Evolutionary conservation across 495 filamentous ascomycete species (phyloP).

Genomic region (Antarctomyces pellizariae): DNA sequence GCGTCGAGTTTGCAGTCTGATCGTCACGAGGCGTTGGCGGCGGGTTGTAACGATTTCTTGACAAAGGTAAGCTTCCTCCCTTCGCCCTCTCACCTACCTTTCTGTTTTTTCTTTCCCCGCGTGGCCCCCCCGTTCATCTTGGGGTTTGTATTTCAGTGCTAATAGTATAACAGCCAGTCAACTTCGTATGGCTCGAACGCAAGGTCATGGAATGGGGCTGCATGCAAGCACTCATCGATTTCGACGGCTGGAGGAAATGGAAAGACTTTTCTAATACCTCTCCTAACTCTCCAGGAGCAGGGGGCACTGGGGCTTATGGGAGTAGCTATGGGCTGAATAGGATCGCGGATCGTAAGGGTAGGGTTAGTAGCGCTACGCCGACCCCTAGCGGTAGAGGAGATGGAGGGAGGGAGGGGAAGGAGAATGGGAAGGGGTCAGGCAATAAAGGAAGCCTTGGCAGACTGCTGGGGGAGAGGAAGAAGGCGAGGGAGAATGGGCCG

Average conservation of each 20-base stretch:
- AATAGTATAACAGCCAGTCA: slow-evolving; percentile 47
- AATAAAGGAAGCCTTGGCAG: background rate
- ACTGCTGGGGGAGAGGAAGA: background rate
- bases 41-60: slow-evolving; percentile 93
- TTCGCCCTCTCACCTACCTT: background rate
- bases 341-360: background rate
- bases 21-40: slow-evolving; percentile 80
- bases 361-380: background rate
- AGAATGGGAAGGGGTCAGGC: slow-evolving; percentile 3
- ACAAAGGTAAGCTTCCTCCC: slow-evolving; percentile 51
- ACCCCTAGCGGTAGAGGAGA: background rate
- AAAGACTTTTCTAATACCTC: slow-evolving; percentile 54
- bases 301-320: no score
- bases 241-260: slow-evolving; percentile 95
- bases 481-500: background rate
- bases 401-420: no score
- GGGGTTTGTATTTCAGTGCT: slow-evolving; percentile 1
- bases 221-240: slow-evolving; percentile 97
- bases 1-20: slow-evolving; percentile 85
- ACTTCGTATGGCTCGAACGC: slow-evolving; percentile 89
- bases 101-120: slow-evolving; percentile 2
- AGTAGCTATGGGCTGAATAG: no score
- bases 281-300: no score
- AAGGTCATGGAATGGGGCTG: slow-evolving; percentile 99
- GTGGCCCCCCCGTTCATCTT: background rate